Evolutionary conservation across 1,284 basidiomycete species (phyloP).

Genomic region (Sutorius eximius): DNA sequence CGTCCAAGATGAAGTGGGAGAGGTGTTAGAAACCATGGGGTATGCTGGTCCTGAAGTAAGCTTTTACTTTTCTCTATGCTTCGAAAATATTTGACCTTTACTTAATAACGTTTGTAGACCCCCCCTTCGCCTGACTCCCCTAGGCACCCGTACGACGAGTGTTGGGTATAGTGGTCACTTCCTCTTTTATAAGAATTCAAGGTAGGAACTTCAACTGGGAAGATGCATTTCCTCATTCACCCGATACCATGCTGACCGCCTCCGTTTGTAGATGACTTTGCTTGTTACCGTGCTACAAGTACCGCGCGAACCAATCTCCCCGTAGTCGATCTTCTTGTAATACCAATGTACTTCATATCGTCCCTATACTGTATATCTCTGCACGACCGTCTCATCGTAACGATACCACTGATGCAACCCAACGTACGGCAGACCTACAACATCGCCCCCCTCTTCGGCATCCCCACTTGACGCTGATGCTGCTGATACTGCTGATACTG

Average conservation of each 20-base stretch:
- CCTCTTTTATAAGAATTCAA: no score
- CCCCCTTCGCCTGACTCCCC: neutral
- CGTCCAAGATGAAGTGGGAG: neutral
- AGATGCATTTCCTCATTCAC: no score
- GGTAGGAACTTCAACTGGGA: no score
- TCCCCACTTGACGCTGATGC: neutral
- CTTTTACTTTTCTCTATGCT: neutral
- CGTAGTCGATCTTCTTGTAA: neutral
- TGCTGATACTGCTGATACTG: conserved; percentile 25
- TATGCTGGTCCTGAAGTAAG: neutral
- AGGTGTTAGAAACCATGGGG: neutral
- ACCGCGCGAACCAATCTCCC: neutral
- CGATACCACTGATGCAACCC: neutral
- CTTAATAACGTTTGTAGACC: neutral
- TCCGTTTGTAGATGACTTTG: no score
- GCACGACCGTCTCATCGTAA: neutral
- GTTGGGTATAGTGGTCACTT: no score
- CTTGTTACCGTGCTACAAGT: neutral
- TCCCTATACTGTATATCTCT: neutral
- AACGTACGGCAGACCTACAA: conserved; percentile 16
- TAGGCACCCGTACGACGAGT: no score
- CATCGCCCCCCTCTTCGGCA: conserved; percentile 14
- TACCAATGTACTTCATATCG: neutral
- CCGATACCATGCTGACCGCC: no score
- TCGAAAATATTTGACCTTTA: neutral